A percentile compares a stretch with the other conserved stretches of the same genome.
phyloP scores from a whole-genome alignment of 805 yeast species.

The Hanseniaspora nectarophila region DNA sequence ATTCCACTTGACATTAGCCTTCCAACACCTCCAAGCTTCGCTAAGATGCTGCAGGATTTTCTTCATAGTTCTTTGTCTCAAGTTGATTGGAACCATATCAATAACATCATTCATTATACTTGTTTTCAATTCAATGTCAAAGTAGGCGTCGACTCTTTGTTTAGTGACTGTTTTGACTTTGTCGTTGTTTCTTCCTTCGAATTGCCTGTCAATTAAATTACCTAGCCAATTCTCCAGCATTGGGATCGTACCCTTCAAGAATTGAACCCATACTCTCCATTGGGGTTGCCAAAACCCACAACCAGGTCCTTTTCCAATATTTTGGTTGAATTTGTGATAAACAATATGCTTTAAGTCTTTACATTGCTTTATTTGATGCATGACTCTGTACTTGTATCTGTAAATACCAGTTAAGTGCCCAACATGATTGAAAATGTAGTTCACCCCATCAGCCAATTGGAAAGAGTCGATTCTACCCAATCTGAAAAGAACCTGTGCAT shows the following conservation, averaged over 20 bases:
- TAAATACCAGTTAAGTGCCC: conserved; percentile 96
- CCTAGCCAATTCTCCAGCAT: conserved; percentile 90
- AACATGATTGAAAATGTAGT: conserved; percentile 80
- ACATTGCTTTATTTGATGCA: conserved; percentile 95
- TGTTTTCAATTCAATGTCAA: conserved; percentile 83
- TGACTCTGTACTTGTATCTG: conserved; percentile 90
- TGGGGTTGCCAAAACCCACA: conserved; percentile 99
- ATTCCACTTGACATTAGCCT: conserved; percentile 95
- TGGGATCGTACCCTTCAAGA: conserved; percentile 84
- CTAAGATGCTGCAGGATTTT: conserved; percentile 84
- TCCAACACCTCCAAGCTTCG: conserved; percentile 99
- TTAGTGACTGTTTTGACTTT: conserved; percentile 89
- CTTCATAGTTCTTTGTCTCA: conserved; percentile 74
- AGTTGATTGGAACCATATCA: conserved; percentile 94
- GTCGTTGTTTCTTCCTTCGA: conserved; percentile 90
- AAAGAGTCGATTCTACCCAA: conserved; percentile 84
- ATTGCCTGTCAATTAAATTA: conserved; percentile 78
- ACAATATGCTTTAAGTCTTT: conserved; percentile 90
- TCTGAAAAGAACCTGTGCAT: conserved; percentile 83
- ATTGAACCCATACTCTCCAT: conserved; percentile 92
- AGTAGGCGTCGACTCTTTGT: conserved; percentile 89
- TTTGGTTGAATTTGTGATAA: conserved; percentile 66
- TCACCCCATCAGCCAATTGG: conserved; percentile 88
- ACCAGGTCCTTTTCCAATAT: conserved; percentile 96
- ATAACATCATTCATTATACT: conserved; percentile 90